A percentile compares a stretch with the other conserved stretches of the same genome.
phyloP scores from a whole-genome alignment of 2,329 filamentous ascomycete species.

The Ceratocystis huliohia region DNA sequence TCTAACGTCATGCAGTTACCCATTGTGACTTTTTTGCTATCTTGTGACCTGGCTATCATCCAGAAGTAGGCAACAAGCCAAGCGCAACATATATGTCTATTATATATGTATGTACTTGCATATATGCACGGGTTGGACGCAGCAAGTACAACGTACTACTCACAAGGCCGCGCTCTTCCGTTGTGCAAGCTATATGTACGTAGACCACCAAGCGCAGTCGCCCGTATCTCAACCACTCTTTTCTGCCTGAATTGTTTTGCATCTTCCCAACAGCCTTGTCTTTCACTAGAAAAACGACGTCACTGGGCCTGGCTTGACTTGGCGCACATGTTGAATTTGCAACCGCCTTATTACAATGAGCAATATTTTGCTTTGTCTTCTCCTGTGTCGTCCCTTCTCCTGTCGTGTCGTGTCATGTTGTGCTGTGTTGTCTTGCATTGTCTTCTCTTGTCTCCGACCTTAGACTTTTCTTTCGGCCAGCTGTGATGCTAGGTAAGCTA shows the following conservation, averaged over 20 bases:
- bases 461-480: no score
- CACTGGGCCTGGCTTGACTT: neutral
- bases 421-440: no score
- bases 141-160: no score
- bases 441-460: no score
- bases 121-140: neutral
- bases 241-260: neutral
- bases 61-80: no score
- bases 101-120: neutral
- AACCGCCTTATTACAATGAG: no score
- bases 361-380: neutral
- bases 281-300: neutral
- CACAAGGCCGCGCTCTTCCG: neutral
- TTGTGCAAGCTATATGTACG: neutral
- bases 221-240: slow-evolving; percentile 3
- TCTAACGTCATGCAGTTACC: neutral
- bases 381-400: neutral
- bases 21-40: neutral
- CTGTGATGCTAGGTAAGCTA: no score
- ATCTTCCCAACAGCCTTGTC: neutral
- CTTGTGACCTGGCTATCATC: no score
- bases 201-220: neutral
- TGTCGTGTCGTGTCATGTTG: no score
- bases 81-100: neutral
- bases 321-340: no score